phyloP scores from a whole-genome alignment of 2,329 filamentous ascomycete species.

The Trichoderma sp. region DNA sequence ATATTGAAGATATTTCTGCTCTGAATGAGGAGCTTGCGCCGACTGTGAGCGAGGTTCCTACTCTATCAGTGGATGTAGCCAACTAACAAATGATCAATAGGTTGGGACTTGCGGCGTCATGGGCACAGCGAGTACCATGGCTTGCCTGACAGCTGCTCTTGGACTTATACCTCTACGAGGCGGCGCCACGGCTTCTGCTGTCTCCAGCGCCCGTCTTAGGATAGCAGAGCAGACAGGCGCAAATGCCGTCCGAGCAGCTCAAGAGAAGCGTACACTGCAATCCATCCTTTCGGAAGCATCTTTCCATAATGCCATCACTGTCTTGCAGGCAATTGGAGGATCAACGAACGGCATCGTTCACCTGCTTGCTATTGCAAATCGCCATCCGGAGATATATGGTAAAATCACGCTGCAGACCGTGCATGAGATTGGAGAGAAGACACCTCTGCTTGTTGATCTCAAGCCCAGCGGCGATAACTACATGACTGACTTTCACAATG shows the following conservation, averaged over 20 bases:
- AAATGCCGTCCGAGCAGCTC: constrained; percentile 68
- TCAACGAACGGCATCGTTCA: constrained; percentile 86
- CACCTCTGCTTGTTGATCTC: constrained; percentile 80
- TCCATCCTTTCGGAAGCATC: constrained; percentile 72
- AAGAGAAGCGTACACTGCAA: constrained; percentile 68
- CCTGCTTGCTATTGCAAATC: constrained; percentile 81
- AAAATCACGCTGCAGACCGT: constrained; percentile 75
- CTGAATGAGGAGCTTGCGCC: constrained; percentile 76
- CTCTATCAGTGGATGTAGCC: background rate
- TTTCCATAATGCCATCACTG: constrained; percentile 84
- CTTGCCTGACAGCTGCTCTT: constrained; percentile 78
- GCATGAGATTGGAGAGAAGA: constrained; percentile 75
- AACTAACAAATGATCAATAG: constrained; percentile 34
- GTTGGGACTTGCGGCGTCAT: constrained; percentile 86
- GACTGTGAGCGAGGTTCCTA: constrained; percentile 52
- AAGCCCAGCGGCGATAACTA: constrained; percentile 86
- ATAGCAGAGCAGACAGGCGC: constrained; percentile 75
- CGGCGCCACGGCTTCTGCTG: constrained; percentile 77
- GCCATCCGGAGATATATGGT: constrained; percentile 66
- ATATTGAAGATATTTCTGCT: constrained; percentile 71
- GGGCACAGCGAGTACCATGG: constrained; percentile 92
- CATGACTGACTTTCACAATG: constrained; percentile 88
- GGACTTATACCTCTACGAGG: constrained; percentile 74
- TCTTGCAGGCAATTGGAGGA: constrained; percentile 83
- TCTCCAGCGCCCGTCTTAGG: constrained; percentile 76